These are phyloP conservation scores for Malus asiatica DNA, from an alignment of 306 rosid genomes.

Conservation along the genomic window DNA sequence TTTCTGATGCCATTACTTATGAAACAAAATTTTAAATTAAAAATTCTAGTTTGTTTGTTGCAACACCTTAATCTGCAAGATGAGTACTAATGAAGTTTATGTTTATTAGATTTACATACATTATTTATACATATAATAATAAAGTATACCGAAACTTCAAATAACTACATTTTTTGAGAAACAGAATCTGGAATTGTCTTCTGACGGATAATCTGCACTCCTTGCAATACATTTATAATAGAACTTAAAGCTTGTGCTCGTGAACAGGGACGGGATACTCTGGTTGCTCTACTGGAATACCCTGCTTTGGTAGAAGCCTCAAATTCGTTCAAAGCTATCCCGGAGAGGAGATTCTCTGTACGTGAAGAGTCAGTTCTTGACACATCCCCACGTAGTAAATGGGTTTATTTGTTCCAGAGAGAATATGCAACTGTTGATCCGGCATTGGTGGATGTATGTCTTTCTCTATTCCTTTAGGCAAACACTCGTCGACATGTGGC, in stretches of 20 bases:
- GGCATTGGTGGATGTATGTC: slow-evolving; percentile 51
- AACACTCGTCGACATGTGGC: not conserved
- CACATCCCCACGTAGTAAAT: slow-evolving; percentile 28
- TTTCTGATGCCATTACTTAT: not conserved
- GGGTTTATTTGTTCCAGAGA: slow-evolving; percentile 74
- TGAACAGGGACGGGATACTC: slow-evolving; percentile 46
- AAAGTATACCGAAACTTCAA: not conserved
- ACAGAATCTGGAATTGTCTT: not conserved
- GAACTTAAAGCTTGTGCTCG: slow-evolving; percentile 4
- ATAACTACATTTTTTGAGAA: not conserved
- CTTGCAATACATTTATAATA: not conserved
- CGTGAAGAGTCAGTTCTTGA: slow-evolving; percentile 33
- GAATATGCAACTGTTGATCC: slow-evolving; percentile 86
- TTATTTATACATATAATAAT: too few species aligned
- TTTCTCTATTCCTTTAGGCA: not conserved
- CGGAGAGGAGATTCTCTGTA: slow-evolving; percentile 42
- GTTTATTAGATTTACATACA: not conserved
- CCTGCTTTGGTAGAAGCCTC: slow-evolving; percentile 44
- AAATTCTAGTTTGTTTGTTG: not conserved
- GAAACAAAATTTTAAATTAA: not conserved
- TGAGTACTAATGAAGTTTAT: not conserved
- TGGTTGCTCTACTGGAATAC: slow-evolving; percentile 54
- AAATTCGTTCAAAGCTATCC: slow-evolving; percentile 45
- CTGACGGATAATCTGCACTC: not conserved
- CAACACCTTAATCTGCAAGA: not conserved